Conservation (phyloP, 306 rosid species). For the Cicer pinnatifidum region DNA sequence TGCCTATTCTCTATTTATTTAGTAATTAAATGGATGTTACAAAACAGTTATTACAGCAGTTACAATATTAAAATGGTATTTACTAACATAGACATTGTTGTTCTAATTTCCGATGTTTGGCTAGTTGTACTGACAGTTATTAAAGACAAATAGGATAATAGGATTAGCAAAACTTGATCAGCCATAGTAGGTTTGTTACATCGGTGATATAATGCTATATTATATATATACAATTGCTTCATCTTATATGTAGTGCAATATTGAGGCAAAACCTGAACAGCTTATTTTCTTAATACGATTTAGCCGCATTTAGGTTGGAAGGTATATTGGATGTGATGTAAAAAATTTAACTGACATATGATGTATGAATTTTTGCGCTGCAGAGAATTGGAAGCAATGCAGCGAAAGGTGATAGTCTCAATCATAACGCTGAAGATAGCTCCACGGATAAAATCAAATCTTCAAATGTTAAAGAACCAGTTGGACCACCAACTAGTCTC, state of each 20-base stretch:
- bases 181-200: constrained; percentile 15
- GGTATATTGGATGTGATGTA: constrained; percentile 39
- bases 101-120: constrained; percentile 26
- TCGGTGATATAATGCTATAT: constrained; percentile 14
- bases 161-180: constrained; percentile 28
- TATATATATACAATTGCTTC: constrained; percentile 16
- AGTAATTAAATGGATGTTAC: no score
- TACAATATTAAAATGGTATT: no score
- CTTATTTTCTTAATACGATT: constrained; percentile 36
- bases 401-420: constrained; percentile 51
- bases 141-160: constrained; percentile 10
- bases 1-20: no score
- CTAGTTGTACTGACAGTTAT: constrained; percentile 28
- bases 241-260: constrained; percentile 3
- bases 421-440: constrained; percentile 50
- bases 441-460: constrained; percentile 45
- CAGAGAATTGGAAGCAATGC: constrained; percentile 64
- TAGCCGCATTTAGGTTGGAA: constrained; percentile 17
- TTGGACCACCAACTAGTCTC: constrained; percentile 63
- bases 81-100: not conserved
- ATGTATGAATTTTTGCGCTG: constrained; percentile 41
- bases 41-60: no score
- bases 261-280: constrained; percentile 7
- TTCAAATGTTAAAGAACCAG: constrained; percentile 48
- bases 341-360: constrained; percentile 40